phyloP scores from a whole-genome alignment of 805 yeast species.

The Vanderwaltozyma yarrowii region DNA sequence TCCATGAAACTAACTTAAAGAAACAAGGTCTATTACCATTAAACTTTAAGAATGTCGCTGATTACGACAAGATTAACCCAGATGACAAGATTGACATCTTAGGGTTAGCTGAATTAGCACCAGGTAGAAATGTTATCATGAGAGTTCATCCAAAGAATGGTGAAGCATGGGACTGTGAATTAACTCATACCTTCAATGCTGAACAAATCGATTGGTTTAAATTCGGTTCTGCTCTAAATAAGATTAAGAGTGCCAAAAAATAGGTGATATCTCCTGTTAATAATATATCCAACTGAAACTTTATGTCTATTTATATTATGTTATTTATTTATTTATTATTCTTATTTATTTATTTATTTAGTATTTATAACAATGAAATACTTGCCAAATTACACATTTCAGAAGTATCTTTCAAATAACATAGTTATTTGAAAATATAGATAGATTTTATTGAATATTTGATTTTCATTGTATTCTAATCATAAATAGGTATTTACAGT shows the following conservation, averaged over 20 bases:
- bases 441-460: too few relatives aligned
- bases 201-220: constrained; percentile 99
- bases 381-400: too few relatives aligned
- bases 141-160: constrained; percentile 68
- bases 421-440: too few relatives aligned
- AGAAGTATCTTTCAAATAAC: too few relatives aligned
- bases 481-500: too few relatives aligned
- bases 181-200: constrained; percentile 90
- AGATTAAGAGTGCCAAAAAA: constrained; percentile 27
- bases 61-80: constrained; percentile 88
- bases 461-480: too few relatives aligned
- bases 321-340: constrained; percentile 7
- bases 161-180: constrained; percentile 75
- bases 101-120: constrained; percentile 78
- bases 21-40: constrained; percentile 98
- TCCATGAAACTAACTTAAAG: constrained; percentile 99
- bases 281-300: too few relatives aligned
- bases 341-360: too few relatives aligned
- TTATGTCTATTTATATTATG: too few relatives aligned
- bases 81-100: constrained; percentile 81
- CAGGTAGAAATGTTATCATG: constrained; percentile 82
- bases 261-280: neutral
- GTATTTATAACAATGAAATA: too few relatives aligned
- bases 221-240: constrained; percentile 98
- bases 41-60: constrained; percentile 81